These are phyloP conservation scores for Claviceps capensis DNA, from an alignment of 2,329 filamentous ascomycete species.

Conservation along the genomic window DNA sequence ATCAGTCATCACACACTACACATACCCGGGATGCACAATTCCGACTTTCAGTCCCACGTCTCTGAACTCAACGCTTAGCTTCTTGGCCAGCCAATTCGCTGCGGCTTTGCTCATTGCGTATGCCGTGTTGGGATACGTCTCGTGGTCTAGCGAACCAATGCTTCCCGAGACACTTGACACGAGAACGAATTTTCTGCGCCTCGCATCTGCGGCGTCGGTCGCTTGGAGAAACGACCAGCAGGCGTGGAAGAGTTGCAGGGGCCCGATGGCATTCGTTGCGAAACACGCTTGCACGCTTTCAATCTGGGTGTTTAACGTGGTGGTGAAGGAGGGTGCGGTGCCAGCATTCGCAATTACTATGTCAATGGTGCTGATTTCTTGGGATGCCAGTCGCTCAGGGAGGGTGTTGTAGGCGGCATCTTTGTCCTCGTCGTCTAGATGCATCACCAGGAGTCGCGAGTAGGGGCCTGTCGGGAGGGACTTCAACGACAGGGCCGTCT, in stretches of 20 bases:
- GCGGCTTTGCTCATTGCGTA: slow-evolving; percentile 32
- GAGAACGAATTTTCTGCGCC: slow-evolving; percentile 7
- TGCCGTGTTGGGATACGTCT: slow-evolving; percentile 18
- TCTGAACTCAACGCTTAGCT: slow-evolving; percentile 17
- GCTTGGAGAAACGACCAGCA: slow-evolving; percentile 22
- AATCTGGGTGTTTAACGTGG: slow-evolving; percentile 2
- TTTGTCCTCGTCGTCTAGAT: slow-evolving; percentile 18
- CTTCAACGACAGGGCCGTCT: slow-evolving; percentile 5
- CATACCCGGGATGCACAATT: slow-evolving; percentile 18
- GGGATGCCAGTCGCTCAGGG: not conserved
- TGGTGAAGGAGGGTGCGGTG: not conserved
- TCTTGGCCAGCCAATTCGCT: slow-evolving; percentile 17
- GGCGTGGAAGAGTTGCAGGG: slow-evolving; percentile 30
- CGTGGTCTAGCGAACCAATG: slow-evolving; percentile 7
- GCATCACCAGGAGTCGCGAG: slow-evolving; percentile 25
- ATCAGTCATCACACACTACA: not conserved
- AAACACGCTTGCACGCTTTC: slow-evolving; percentile 4
- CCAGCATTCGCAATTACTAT: slow-evolving; percentile 39
- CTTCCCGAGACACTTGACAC: slow-evolving; percentile 8
- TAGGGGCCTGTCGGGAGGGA: slow-evolving; percentile 20
- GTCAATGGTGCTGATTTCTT: slow-evolving; percentile 28
- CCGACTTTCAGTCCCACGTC: slow-evolving; percentile 20
- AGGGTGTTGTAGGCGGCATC: slow-evolving; percentile 18
- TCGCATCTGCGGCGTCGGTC: not conserved
- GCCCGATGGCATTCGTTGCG: slow-evolving; percentile 18